Conservation (phyloP, 139 green algal species). For the Gonium pectorale region DNA sequence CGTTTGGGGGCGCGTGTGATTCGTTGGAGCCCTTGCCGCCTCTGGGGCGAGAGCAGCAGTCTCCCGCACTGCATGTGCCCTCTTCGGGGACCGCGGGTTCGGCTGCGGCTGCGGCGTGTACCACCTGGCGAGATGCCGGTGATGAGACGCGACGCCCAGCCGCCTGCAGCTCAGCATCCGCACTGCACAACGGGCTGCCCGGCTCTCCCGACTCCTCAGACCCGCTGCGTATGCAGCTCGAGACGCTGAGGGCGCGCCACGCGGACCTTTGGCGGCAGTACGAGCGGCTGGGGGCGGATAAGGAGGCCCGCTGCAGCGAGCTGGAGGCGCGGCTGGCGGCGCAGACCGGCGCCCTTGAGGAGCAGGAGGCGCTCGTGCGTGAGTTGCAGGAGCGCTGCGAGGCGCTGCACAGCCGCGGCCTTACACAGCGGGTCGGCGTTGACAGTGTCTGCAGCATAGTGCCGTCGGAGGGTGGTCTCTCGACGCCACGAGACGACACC, state of each 20-base stretch:
- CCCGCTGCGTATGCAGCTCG: too few species aligned
- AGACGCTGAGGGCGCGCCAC: not conserved
- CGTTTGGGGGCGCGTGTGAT: too few species aligned
- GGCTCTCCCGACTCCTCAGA: not conserved
- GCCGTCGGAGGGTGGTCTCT: too few species aligned
- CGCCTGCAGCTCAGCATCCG: too few species aligned
- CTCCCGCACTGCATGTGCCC: too few species aligned
- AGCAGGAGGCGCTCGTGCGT: not conserved
- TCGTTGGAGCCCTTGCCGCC: not conserved
- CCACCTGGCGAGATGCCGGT: too few species aligned
- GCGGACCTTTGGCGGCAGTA: not conserved
- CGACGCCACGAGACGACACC: too few species aligned
- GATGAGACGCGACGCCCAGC: too few species aligned
- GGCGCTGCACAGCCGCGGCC: too few species aligned
- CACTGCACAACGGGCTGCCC: not conserved
- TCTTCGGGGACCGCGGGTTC: not conserved
- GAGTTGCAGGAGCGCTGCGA: not conserved
- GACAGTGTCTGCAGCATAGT: too few species aligned
- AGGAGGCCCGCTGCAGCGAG: not conserved
- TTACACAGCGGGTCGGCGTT: too few species aligned
- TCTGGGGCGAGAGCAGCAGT: not conserved
- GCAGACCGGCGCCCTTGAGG: not conserved
- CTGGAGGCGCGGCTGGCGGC: not conserved
- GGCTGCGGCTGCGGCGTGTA: too few species aligned
- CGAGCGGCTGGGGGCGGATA: not conserved